phyloP scores from a whole-genome alignment of 306 rosid species.

The Inga leiocalycina region DNA sequence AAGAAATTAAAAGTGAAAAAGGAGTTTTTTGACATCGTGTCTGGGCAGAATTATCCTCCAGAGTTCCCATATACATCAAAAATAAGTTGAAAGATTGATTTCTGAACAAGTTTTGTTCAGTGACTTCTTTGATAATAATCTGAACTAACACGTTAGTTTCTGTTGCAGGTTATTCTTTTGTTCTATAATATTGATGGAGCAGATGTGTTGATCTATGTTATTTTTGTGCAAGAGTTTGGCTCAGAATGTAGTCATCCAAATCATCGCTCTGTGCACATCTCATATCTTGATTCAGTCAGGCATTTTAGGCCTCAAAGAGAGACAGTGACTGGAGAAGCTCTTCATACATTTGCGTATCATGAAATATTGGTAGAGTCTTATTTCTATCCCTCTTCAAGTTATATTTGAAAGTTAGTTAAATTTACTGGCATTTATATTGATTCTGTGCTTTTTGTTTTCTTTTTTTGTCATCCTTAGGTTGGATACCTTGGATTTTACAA shows the following conservation, averaged over 20 bases:
- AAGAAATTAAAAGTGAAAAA: slow-evolving; percentile 56
- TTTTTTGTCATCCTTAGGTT: slow-evolving; percentile 42
- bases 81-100: slow-evolving; percentile 40
- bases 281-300: slow-evolving; percentile 75
- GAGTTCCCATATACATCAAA: slow-evolving; percentile 62
- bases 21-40: slow-evolving; percentile 51
- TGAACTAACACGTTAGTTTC: not conserved
- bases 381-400: not conserved
- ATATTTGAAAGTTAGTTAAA: not conserved
- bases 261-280: slow-evolving; percentile 55
- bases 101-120: not conserved
- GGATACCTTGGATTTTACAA: slow-evolving; percentile 77
- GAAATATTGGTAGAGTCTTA: slow-evolving; percentile 58
- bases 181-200: slow-evolving; percentile 76
- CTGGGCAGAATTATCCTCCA: slow-evolving; percentile 49
- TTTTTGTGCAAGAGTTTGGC: slow-evolving; percentile 78
- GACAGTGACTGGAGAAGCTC: slow-evolving; percentile 54
- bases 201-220: slow-evolving; percentile 63
- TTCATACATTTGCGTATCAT: slow-evolving; percentile 75
- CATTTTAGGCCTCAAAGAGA: slow-evolving; percentile 61
- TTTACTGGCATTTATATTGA: not conserved
- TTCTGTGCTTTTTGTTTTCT: not conserved
- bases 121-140: not conserved
- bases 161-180: slow-evolving; percentile 63
- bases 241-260: slow-evolving; percentile 65